Percentiles rank a stretch among this genome's conserved stretches.
Evolutionary conservation across 2,329 filamentous ascomycete species (phyloP).

Genomic region (Westerdykella ornata): DNA sequence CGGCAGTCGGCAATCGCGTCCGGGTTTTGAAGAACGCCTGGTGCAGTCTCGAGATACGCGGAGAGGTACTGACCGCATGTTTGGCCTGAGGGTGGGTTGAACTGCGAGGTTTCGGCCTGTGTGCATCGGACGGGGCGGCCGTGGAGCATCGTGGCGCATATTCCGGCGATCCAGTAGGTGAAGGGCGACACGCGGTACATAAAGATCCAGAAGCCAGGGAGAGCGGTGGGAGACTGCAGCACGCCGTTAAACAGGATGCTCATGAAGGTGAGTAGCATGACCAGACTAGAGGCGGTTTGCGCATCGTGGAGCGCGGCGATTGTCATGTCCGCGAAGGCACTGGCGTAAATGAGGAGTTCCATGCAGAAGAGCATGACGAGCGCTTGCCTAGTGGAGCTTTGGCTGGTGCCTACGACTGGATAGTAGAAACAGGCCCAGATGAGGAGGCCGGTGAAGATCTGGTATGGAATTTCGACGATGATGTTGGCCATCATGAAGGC

Average conservation of each 20-base stretch:
- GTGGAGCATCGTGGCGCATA: constrained; percentile 40
- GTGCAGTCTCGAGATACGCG: constrained; percentile 31
- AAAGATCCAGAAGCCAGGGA: constrained; percentile 71
- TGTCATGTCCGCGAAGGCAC: constrained; percentile 66
- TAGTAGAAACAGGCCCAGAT: constrained; percentile 83
- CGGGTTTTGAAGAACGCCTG: constrained; percentile 42
- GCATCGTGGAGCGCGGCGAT: constrained; percentile 64
- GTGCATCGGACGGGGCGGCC: constrained; percentile 45
- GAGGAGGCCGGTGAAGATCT: constrained; percentile 66
- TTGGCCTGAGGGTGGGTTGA: constrained; percentile 38
- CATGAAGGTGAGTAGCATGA: constrained; percentile 52
- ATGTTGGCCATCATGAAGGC: constrained; percentile 80
- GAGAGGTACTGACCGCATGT: constrained; percentile 43
- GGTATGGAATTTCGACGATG: constrained; percentile 79
- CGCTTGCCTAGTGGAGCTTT: constrained; percentile 8
- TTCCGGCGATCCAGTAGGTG: constrained; percentile 52
- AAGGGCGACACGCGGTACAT: constrained; percentile 66
- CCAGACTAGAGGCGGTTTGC: constrained; percentile 59
- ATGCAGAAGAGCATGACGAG: constrained; percentile 60
- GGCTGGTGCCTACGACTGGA: constrained; percentile 53
- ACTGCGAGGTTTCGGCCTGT: constrained; percentile 37
- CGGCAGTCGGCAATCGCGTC: constrained; percentile 42
- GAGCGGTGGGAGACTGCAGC: constrained; percentile 50
- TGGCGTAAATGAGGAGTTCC: constrained; percentile 64
- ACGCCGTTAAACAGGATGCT: constrained; percentile 50